Evolutionary conservation across 148 eudicot genomes (phyloP).

Genomic region (Camellia lanceoleosa): DNA sequence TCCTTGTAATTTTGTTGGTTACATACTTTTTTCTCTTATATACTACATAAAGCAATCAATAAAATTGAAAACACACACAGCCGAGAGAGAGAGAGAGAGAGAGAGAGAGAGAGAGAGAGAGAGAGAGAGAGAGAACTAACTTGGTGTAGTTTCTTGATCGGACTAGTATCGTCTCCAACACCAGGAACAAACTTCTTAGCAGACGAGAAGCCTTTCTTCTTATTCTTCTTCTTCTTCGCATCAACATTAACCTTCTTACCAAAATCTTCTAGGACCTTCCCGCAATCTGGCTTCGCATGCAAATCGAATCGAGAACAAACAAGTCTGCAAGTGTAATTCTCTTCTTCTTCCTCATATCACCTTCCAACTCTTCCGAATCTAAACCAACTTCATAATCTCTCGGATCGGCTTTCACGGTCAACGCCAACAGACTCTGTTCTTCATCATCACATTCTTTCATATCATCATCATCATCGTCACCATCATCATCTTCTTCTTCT

Average conservation of each 20-base stretch:
- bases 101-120: no score
- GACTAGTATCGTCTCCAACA: slow-evolving; percentile 34
- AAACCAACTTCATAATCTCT: background rate
- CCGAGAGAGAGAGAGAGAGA: background rate
- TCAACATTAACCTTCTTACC: background rate
- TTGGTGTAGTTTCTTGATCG: slow-evolving; percentile 48
- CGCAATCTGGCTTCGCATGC: slow-evolving; percentile 2
- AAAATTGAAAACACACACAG: no score
- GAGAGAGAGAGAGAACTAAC: slow-evolving; percentile 38
- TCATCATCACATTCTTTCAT: background rate
- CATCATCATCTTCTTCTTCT: slow-evolving; percentile 14
- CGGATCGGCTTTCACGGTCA: no score
- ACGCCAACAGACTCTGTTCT: slow-evolving; percentile 11
- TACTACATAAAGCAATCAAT: no score
- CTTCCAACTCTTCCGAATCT: background rate
- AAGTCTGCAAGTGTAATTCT: slow-evolving; percentile 65
- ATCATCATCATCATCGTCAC: background rate
- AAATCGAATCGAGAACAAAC: slow-evolving; percentile 39
- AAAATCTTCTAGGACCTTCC: slow-evolving; percentile 13
- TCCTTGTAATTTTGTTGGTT: no score
- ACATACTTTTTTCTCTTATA: no score
- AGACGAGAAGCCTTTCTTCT: slow-evolving; percentile 25
- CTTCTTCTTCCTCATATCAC: slow-evolving; percentile 11
- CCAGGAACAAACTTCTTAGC: slow-evolving; percentile 41
- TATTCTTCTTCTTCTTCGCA: background rate